Base-by-base conservation (phyloP, 495 filamentous ascomycete genomes). In the Letharia lupina region DNA sequence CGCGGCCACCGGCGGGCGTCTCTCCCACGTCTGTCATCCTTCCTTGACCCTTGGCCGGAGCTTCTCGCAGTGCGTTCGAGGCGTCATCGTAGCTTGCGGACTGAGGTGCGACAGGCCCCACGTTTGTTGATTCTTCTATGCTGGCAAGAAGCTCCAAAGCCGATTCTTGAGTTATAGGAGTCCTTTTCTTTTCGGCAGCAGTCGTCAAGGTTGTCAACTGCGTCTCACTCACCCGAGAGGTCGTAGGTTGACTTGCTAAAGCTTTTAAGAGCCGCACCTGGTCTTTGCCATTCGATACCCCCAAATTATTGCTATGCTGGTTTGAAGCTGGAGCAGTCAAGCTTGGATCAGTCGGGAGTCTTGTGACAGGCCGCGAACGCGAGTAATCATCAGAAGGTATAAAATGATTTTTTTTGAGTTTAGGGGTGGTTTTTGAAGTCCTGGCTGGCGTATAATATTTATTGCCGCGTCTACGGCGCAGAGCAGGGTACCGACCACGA, bases 401-500 rank as follows among this genome's bases (percentile, higher is more conserved):
- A 37, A 7, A 13, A 3, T 44, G 37, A 45, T 4, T 28, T 5
- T 41, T 2, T 31, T 44, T 28, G 39, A 18, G n/a, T 42, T 23
- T 60, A 6, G 15, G 5, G 13, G 47, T 18, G 5, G 57, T 61
- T n/a, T 28, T 56, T 12, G 42, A 39, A 47, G 11, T 11, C 12
- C 59, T 54, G 18, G 44, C 1, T 47, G 68, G 68, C 18, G 40
- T 64, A 7, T 60, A 62, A 58, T 64, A 65, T 15, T 70, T 70
- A 23, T 67, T 70, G 15, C 61, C 65, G 33, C 68, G 64, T 37
- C 65, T 61, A 35, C 68, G 64, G 15, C 68, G 64, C 35, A 57
- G 42, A 16, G 56, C 62, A 39, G 68, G 68, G 31, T 59, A 70
- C 28, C 68, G 60, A 31, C 68, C 68, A 37, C 68, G 68, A 61